Percentiles rank a stretch among this genome's conserved stretches.
Conservation (phyloP, 805 yeast genomes). For the Torulaspora microellipsoides region DNA sequence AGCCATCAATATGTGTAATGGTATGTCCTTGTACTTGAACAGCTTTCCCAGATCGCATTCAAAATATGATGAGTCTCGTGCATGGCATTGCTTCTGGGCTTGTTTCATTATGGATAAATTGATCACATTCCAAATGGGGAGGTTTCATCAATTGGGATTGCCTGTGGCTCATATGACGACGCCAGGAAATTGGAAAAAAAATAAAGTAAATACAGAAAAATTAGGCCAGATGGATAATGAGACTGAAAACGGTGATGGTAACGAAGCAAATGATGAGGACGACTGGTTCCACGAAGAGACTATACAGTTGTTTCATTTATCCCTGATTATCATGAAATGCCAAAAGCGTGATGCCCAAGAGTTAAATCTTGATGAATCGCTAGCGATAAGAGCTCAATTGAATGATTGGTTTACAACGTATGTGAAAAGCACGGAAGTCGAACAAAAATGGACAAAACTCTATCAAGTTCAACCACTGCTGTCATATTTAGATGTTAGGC, state of each 20-base stretch:
- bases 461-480: slow-evolving; percentile 19
- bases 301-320: slow-evolving; percentile 19
- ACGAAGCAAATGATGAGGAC: slow-evolving; percentile 1
- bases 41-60: slow-evolving; percentile 24
- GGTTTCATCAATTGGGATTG: slow-evolving; percentile 34
- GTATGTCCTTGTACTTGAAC: slow-evolving; percentile 41
- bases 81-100: slow-evolving; percentile 51
- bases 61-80: slow-evolving; percentile 41
- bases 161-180: slow-evolving; percentile 21
- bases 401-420: slow-evolving; percentile 13
- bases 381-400: slow-evolving; percentile 12
- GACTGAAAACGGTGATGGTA: neutral
- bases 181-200: slow-evolving; percentile 12
- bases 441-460: slow-evolving; percentile 2
- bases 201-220: slow-evolving; percentile 1
- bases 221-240: neutral
- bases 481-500: slow-evolving; percentile 21
- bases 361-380: slow-evolving; percentile 15
- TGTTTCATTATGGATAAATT: slow-evolving; percentile 52
- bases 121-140: slow-evolving; percentile 50
- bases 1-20: slow-evolving; percentile 42
- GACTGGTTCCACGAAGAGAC: slow-evolving; percentile 24
- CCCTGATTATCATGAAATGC: slow-evolving; percentile 17
- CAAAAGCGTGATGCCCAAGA: slow-evolving; percentile 21
- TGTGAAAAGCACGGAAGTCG: slow-evolving; percentile 1